Conservation (phyloP, 805 yeast species). For the Ogataea pignaliae region DNA sequence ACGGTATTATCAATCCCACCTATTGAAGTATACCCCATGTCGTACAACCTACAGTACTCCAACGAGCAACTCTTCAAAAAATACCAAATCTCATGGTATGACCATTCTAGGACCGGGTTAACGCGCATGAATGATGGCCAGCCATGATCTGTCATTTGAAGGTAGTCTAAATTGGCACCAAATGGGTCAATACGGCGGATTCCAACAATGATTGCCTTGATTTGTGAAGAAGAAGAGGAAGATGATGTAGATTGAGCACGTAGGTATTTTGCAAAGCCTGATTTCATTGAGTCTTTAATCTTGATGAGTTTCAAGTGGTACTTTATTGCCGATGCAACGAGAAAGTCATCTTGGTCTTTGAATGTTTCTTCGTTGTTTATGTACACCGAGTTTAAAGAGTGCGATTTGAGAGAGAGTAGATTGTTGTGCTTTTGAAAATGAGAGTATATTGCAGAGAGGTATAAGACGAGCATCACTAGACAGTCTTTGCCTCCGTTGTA, state of each 20-base stretch:
- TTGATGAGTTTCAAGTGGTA: constrained; percentile 52
- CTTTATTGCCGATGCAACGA: constrained; percentile 44
- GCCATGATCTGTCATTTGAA: constrained; percentile 78
- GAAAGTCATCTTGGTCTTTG: constrained; percentile 63
- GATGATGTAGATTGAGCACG: constrained; percentile 32
- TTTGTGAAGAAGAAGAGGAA: constrained; percentile 6
- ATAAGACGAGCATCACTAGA: constrained; percentile 75
- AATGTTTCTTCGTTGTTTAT: constrained; percentile 75
- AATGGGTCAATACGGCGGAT: constrained; percentile 85
- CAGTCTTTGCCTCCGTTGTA: constrained; percentile 98
- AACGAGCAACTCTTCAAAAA: constrained; percentile 58
- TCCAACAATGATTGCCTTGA: constrained; percentile 82
- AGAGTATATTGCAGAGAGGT: constrained; percentile 49
- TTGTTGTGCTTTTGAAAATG: constrained; percentile 12
- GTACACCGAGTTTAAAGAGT: constrained; percentile 50
- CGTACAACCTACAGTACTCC: constrained; percentile 74
- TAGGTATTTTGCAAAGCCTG: constrained; percentile 67
- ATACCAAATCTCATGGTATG: constrained; percentile 78
- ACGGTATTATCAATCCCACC: constrained; percentile 75
- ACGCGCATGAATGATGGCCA: constrained; percentile 88
- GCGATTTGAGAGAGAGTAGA: constrained; percentile 16
- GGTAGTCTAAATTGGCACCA: constrained; percentile 51
- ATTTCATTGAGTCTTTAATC: constrained; percentile 47
- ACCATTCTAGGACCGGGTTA: constrained; percentile 90
- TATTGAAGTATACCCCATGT: constrained; percentile 80